A percentile compares a stretch with the other conserved stretches of the same genome.
These are phyloP conservation scores for Arabidopsis thaliana DNA, from an alignment of 345 rosid genomes.

Conservation along the genomic window DNA sequence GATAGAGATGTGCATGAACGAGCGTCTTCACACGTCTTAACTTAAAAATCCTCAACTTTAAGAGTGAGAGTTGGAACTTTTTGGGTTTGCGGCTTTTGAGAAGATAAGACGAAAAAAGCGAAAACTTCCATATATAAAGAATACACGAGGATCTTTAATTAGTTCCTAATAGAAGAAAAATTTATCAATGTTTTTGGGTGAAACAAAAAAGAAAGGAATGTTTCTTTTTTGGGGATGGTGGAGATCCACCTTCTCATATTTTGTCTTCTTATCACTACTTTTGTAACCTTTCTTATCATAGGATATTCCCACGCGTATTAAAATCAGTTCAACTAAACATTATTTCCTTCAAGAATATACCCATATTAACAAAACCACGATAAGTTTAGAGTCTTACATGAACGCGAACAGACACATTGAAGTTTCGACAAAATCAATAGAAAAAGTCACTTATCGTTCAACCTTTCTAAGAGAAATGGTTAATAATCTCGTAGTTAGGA, in stretches of 20 bases:
- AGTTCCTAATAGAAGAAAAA: slow-evolving; percentile 1
- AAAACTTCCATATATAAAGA: slow-evolving; percentile 3
- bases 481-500: no score
- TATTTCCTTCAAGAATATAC: background rate
- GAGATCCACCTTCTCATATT: slow-evolving; percentile 33
- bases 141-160: slow-evolving; percentile 27
- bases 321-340: background rate
- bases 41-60: slow-evolving; percentile 10
- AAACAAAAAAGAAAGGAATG: slow-evolving; percentile 36
- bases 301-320: slow-evolving; percentile 37
- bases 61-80: slow-evolving; percentile 19
- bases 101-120: slow-evolving; percentile 2
- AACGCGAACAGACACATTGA: background rate
- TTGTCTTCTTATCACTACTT: slow-evolving; percentile 34
- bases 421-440: no score
- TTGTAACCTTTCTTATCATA: slow-evolving; percentile 3
- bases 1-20: background rate
- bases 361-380: background rate
- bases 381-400: no score
- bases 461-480: no score
- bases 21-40: no score
- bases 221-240: slow-evolving; percentile 44
- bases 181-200: background rate
- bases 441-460: no score
- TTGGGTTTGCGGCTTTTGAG: slow-evolving; percentile 35